These are phyloP conservation scores for Cladophialophora exuberans DNA, from an alignment of 2,329 filamentous ascomycete species.

Conservation along the genomic window DNA sequence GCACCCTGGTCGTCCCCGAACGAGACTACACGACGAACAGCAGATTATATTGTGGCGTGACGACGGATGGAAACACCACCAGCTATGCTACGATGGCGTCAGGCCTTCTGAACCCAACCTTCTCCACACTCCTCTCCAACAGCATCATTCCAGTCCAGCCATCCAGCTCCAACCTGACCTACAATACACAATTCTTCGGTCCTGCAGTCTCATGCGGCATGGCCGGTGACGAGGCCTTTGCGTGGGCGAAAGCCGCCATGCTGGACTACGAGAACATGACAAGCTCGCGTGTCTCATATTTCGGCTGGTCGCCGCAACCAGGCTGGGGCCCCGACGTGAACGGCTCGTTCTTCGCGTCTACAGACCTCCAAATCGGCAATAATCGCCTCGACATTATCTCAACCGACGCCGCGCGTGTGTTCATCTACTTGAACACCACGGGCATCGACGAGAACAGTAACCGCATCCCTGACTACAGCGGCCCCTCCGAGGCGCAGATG, in stretches of 20 bases:
- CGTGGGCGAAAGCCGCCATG: constrained; percentile 16
- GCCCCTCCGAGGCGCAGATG: constrained; percentile 15
- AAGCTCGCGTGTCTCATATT: constrained; percentile 11
- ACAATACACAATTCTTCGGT: constrained; percentile 15
- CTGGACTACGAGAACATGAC: constrained; percentile 16
- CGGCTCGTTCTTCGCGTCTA: constrained; percentile 20
- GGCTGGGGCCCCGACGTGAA: constrained; percentile 19
- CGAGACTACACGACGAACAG: constrained; percentile 11
- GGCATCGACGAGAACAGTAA: constrained; percentile 11
- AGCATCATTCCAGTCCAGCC: constrained; percentile 11
- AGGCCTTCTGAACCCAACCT: constrained; percentile 12
- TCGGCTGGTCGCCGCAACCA: constrained; percentile 16
- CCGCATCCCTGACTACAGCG: background rate
- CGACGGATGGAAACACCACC: constrained; percentile 11
- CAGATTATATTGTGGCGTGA: constrained; percentile 10
- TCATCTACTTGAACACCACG: constrained; percentile 22
- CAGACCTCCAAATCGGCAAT: constrained; percentile 14
- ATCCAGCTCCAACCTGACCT: constrained; percentile 16
- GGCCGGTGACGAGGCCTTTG: constrained; percentile 13
- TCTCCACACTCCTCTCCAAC: constrained; percentile 13
- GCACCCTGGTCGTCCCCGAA: constrained; percentile 14
- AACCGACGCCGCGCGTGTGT: constrained; percentile 9
- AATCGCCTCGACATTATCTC: constrained; percentile 15
- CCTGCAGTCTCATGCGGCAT: constrained; percentile 15
- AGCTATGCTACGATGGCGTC: constrained; percentile 11